Conservation (phyloP, 345 rosid species). For the Eucalyptus camaldulensis region DNA sequence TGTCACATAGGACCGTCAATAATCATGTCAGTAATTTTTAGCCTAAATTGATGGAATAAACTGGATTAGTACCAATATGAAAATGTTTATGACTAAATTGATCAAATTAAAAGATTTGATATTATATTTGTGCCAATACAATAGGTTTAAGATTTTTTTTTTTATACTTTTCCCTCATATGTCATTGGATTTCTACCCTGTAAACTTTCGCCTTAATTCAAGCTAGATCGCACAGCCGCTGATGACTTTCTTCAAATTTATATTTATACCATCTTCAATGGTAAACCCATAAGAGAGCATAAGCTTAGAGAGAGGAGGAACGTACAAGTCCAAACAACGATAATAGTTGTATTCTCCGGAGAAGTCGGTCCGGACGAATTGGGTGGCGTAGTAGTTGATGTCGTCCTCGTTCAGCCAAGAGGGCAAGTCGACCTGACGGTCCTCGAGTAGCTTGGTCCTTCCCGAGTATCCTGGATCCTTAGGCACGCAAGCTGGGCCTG, state of each 20-base stretch:
- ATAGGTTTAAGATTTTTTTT: too few relatives aligned
- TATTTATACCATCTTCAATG: background rate
- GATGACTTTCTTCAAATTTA: background rate
- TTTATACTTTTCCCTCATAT: background rate
- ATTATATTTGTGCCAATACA: too few relatives aligned
- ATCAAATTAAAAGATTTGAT: background rate
- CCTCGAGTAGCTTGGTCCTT: slow-evolving; percentile 9
- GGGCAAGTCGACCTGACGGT: slow-evolving; percentile 25
- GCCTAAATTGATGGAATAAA: too few relatives aligned
- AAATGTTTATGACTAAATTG: too few relatives aligned
- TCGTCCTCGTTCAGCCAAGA: slow-evolving; percentile 68
- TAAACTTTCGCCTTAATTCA: background rate
- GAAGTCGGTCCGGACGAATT: slow-evolving; percentile 53
- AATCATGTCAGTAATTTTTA: too few relatives aligned
- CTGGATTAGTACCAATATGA: too few relatives aligned
- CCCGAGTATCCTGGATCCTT: slow-evolving; percentile 39
- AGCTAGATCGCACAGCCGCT: background rate
- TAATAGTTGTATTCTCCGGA: slow-evolving; percentile 74
- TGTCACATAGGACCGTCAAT: too few relatives aligned
- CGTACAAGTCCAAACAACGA: slow-evolving; percentile 52
- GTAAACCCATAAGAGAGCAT: background rate
- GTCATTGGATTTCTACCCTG: background rate
- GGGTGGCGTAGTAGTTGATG: slow-evolving; percentile 30
- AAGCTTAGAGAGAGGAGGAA: background rate
- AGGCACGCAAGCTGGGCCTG: slow-evolving; percentile 38